Base-by-base conservation (phyloP, 1,284 basidiomycete species). In the Trichosporon ovoides region DNA sequence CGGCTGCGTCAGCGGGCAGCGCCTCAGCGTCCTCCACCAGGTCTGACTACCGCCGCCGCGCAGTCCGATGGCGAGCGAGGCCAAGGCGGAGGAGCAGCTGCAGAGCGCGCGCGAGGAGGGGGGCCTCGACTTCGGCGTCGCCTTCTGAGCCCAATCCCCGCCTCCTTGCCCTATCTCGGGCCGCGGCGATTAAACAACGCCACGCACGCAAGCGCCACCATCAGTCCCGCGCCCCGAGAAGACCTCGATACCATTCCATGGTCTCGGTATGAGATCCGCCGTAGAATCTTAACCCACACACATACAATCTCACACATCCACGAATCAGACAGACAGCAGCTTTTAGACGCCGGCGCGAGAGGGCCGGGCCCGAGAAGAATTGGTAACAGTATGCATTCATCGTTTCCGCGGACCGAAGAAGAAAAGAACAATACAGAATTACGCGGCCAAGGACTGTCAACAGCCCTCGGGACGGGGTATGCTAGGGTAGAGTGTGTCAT, bases 1-100 rank as follows among this genome's bases (percentile, higher is more conserved):
- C n/a, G 92, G 88, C 10, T 84, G 91, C 65, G 86, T 90, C 48
- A 87, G 86, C 67, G 91, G 92, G 18, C 88, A 85, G 76, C 83
- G 82, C 20, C 84, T 96, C 68, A 91, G 87, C 74, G 84, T 88
- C 37, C 75, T 93, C 69, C 89, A 87, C 22, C 40, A 46, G 40
- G 40, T 46, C 22, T 46, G 40, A 77, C 86, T 91, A 60, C 40
- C 40, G 40, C 22, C 40, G 40, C 40, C 13, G 40, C 40, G 40
- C 13, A 24, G 40, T 9, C 14, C 18, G 18, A 40, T 20, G 40
- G 13, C 14, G 13, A 46, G 40, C 40, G 40, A 3, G 20, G 7
- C 22, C 22, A 46, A 22, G 40, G 22, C 19, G 20, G 28, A 3
- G 14, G 22, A 7, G 36, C n/a, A n/a, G n/a, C n/a, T n/a, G 36